Conservation (phyloP, 805 yeast genomes). For the Cyberlindnera petersonii region DNA sequence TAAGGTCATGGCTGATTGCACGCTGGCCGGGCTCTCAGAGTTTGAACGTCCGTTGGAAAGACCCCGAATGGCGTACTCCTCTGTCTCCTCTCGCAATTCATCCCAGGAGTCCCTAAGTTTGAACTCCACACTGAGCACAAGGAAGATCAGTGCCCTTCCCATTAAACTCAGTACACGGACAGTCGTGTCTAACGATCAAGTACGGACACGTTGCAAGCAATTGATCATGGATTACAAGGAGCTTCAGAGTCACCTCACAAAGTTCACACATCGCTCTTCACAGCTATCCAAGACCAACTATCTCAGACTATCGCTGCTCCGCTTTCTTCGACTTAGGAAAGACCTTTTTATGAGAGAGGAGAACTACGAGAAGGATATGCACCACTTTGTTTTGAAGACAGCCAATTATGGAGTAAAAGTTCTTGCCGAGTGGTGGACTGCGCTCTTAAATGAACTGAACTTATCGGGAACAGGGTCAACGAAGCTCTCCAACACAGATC, state of each 20-base stretch:
- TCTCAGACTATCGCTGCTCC: slow-evolving; percentile 11
- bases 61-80: slow-evolving; percentile 7
- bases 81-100: slow-evolving; percentile 7
- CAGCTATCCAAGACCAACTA: slow-evolving; percentile 12
- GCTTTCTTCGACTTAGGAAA: slow-evolving; percentile 11
- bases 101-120: slow-evolving; percentile 7
- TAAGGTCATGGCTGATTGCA: slow-evolving; percentile 4
- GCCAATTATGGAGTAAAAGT: slow-evolving; percentile 11
- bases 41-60: slow-evolving; percentile 3
- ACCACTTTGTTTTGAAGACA: slow-evolving; percentile 8
- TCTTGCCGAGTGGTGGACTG: slow-evolving; percentile 14
- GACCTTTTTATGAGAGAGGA: slow-evolving; percentile 6
- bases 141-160: slow-evolving; percentile 11
- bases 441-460: slow-evolving; percentile 9
- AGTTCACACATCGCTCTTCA: slow-evolving; percentile 6
- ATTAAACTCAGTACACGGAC: slow-evolving; percentile 5
- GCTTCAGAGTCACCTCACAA: slow-evolving; percentile 10
- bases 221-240: slow-evolving; percentile 17
- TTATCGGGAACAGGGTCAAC: background rate
- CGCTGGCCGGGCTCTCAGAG: slow-evolving; percentile 1
- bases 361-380: slow-evolving; percentile 10
- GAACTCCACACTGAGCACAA: slow-evolving; percentile 4
- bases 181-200: slow-evolving; percentile 9
- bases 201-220: slow-evolving; percentile 11
- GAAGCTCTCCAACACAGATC: slow-evolving; percentile 12